These are phyloP conservation scores for Cicer judaicum DNA, from an alignment of 306 rosid genomes.

Conservation along the genomic window DNA sequence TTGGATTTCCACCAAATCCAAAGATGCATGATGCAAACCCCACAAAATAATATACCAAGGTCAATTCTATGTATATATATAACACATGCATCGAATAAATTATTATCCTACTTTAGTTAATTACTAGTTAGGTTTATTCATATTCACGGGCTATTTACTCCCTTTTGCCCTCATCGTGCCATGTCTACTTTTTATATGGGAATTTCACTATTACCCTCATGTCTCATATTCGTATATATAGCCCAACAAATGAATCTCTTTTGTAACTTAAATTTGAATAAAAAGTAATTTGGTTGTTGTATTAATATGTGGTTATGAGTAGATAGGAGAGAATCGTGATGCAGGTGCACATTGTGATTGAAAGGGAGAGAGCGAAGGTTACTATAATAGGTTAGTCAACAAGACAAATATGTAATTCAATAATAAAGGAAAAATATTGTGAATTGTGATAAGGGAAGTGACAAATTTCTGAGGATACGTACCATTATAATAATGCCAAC, in stretches of 20 bases:
- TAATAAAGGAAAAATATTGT: not conserved
- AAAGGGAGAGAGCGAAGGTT: not conserved
- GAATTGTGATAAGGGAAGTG: not conserved
- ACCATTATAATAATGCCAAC: constrained; percentile 24
- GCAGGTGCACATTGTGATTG: not conserved
- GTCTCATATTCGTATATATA: not conserved
- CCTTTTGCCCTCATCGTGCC: constrained; percentile 35
- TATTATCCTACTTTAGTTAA: not conserved
- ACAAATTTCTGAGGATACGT: constrained; percentile 21
- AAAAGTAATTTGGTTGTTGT: too few relatives aligned
- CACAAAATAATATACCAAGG: constrained; percentile 39
- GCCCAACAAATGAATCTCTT: not conserved
- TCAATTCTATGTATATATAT: constrained; percentile 34
- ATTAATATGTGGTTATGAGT: constrained; percentile 6
- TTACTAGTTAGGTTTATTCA: constrained; percentile 2
- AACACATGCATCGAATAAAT: constrained; percentile 15
- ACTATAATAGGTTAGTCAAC: constrained; percentile 27
- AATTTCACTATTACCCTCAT: not conserved
- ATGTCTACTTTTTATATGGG: constrained; percentile 27
- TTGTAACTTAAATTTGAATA: too few relatives aligned
- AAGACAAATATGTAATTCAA: constrained; percentile 24
- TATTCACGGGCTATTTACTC: constrained; percentile 19
- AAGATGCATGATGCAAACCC: constrained; percentile 44
- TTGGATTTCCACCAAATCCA: constrained; percentile 63
- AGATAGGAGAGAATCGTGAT: not conserved